Evolutionary conservation across 441 rosid genomes (phyloP), one percentile per base, ranked within the genome.

Genomic region (Jatropha multifida): DNA sequence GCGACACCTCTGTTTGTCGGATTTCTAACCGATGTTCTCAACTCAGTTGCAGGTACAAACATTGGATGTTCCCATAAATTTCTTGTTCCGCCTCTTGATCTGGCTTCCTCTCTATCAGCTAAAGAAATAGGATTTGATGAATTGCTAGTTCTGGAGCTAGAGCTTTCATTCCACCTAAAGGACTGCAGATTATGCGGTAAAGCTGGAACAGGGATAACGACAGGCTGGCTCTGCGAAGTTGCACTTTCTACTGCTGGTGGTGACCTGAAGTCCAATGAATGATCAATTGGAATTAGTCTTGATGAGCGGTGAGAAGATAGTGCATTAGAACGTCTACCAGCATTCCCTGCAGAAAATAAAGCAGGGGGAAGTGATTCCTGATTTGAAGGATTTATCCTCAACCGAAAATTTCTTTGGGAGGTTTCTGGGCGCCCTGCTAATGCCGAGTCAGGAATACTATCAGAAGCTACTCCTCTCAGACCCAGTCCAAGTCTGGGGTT

Each of bases 91-190:
- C 79, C 86, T 84, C 90, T 88, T 56, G 83, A 69, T 62, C 84
- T 80, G 58, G 79, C 75, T 74, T 81, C 90, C 76, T 85, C 88
- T 79, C 90, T 76, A 67, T 79, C 87, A 71, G 80, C 74, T 48
- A 86, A 64, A 60, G 74, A 54, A 40, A 81, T 81, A 65, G 91
- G 75, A 83, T 74, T 82, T 10, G 81, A 79, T 46, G 92, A 83
- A 76, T 82, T 78, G 60, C 74, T 87, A 17, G 72, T 61, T 75
- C 91, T 81, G 38, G 83, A 79, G 59, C 85, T 86, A 68, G 91
- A 81, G 81, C 80, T 82, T 78, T 83, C 87, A 76, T 69, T 86
- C 94, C 94, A 89, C 62, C 89, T 81, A 79, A 88, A 82, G 78
- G 96, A 75, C 38, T 78, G 92, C 75, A 77, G 82, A 80, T 80